A percentile compares a stretch with the other conserved stretches of the same genome.
These are phyloP conservation scores for Aspergillus amoenus DNA, from an alignment of 2,329 filamentous ascomycete species.

Conservation along the genomic window DNA sequence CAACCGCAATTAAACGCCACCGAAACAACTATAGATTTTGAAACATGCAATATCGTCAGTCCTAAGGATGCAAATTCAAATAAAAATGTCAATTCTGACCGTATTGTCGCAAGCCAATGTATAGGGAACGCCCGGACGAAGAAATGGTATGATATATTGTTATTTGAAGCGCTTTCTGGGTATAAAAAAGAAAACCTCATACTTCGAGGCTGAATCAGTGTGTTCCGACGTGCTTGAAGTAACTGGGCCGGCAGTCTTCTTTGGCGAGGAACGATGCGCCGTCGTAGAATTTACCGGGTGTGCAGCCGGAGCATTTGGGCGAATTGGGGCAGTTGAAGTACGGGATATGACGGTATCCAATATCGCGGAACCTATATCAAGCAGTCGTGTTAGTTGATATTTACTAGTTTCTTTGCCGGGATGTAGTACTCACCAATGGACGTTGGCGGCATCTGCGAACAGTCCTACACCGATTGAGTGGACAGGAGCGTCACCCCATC, in stretches of 20 bases:
- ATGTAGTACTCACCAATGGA: slow-evolving; percentile 77
- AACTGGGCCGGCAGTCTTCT: slow-evolving; percentile 93
- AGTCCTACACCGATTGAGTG: slow-evolving; percentile 90
- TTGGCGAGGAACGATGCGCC: slow-evolving; percentile 80
- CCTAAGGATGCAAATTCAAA: slow-evolving; percentile 17
- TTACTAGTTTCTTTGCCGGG: not conserved
- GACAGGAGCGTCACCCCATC: slow-evolving; percentile 97
- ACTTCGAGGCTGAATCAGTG: slow-evolving; percentile 49
- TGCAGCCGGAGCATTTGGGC: slow-evolving; percentile 85
- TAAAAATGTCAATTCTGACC: slow-evolving; percentile 4
- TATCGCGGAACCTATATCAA: slow-evolving; percentile 84
- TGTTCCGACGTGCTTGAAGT: slow-evolving; percentile 93
- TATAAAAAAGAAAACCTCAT: not conserved
- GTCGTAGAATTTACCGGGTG: slow-evolving; percentile 83
- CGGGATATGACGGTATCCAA: slow-evolving; percentile 96
- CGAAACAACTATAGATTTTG: slow-evolving; percentile 11
- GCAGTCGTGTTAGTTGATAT: not conserved
- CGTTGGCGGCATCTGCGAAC: slow-evolving; percentile 85
- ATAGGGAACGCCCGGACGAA: not conserved
- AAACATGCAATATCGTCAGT: slow-evolving; percentile 16
- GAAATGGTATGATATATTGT: not conserved
- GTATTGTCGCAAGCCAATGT: slow-evolving; percentile 6
- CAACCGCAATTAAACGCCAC: slow-evolving; percentile 19
- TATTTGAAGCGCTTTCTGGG: not conserved
- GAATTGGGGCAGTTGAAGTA: slow-evolving; percentile 99